These are phyloP conservation scores for Anthostomella pinea DNA, from an alignment of 2,329 filamentous ascomycete genomes.

Conservation along the genomic window DNA sequence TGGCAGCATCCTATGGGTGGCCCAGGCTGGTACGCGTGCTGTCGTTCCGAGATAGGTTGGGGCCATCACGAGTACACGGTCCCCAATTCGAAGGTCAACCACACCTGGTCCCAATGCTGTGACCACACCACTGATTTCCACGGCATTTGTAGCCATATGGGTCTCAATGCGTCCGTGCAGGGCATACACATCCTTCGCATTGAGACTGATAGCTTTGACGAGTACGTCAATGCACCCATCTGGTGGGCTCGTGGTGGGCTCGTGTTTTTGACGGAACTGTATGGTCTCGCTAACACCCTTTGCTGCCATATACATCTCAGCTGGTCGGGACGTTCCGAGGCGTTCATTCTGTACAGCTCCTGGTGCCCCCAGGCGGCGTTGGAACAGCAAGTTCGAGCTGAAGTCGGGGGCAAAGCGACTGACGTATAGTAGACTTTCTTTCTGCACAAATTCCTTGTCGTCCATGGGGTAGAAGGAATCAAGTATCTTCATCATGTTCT, in stretches of 20 bases:
- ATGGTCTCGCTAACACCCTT: constrained; percentile 3
- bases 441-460: constrained; percentile 17
- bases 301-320: constrained; percentile 10
- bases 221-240: constrained; percentile 5
- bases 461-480: constrained; percentile 3
- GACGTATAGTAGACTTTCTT: constrained; percentile 12
- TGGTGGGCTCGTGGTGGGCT: not conserved
- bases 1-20: constrained; percentile 1
- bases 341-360: not conserved
- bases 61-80: constrained; percentile 8
- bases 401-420: constrained; percentile 23
- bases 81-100: constrained; percentile 1
- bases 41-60: constrained; percentile 5
- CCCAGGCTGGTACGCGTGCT: constrained; percentile 6
- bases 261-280: constrained; percentile 4
- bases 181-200: constrained; percentile 18
- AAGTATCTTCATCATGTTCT: constrained; percentile 1
- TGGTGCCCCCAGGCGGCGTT: constrained; percentile 4
- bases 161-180: constrained; percentile 8
- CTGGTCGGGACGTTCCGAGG: constrained; percentile 3
- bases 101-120: constrained; percentile 1
- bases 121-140: constrained; percentile 6
- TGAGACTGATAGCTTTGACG: constrained; percentile 14
- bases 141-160: not conserved
- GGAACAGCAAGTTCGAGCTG: constrained; percentile 19